Evolutionary conservation across 148 eudicot species (phyloP).

Genomic region (Oxyria digyna): DNA sequence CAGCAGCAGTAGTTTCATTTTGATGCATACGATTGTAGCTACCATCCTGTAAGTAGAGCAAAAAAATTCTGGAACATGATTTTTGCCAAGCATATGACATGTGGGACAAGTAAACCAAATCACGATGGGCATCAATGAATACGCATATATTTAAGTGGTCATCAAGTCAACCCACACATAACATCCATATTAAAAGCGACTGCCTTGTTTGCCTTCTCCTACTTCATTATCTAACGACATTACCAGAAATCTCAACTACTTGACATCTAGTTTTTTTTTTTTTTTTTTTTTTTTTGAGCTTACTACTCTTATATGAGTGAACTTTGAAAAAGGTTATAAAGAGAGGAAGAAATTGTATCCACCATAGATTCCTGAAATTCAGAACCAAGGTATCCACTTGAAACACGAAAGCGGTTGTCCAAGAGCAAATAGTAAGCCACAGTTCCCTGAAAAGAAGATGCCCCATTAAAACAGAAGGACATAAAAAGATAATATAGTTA

Average conservation of each 20-base stretch:
- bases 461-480: not conserved
- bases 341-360: slow-evolving; percentile 6
- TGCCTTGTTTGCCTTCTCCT: not conserved
- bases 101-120: not conserved
- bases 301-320: not conserved
- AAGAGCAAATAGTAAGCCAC: slow-evolving; percentile 92
- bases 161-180: not conserved
- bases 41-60: slow-evolving; percentile 34
- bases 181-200: not conserved
- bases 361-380: slow-evolving; percentile 92
- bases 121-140: slow-evolving; percentile 1
- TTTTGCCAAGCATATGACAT: not conserved
- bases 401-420: slow-evolving; percentile 73
- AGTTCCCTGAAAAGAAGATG: slow-evolving; percentile 52
- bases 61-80: not conserved
- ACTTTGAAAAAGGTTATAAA: not conserved
- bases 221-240: not conserved
- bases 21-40: slow-evolving; percentile 38
- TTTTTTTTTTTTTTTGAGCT: too few relatives aligned
- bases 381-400: slow-evolving; percentile 86
- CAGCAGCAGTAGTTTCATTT: slow-evolving; percentile 37
- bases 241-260: not conserved
- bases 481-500: not conserved
- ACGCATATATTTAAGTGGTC: not conserved
- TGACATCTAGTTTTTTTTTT: too few relatives aligned